Conservation (phyloP, 2,329 filamentous ascomycete species). For the Leptographium flavum region DNA sequence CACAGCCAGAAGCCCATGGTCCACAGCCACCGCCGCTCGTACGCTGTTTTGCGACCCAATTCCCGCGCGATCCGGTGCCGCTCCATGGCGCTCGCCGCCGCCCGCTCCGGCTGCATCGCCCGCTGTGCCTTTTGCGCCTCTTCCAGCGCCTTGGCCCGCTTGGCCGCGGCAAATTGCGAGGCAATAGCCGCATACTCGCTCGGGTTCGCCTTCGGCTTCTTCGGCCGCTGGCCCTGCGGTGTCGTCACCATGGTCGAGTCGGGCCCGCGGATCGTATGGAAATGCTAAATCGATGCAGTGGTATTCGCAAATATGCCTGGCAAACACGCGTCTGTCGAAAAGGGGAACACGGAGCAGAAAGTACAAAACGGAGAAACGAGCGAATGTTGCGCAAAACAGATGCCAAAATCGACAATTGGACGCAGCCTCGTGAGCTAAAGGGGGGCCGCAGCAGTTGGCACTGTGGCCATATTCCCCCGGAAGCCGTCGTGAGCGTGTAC, state of each 20-base stretch:
- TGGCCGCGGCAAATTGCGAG: slow-evolving; percentile 38
- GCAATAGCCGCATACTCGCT: slow-evolving; percentile 37
- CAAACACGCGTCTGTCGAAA: no score
- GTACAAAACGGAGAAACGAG: background rate
- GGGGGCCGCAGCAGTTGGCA: background rate
- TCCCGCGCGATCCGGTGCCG: slow-evolving; percentile 32
- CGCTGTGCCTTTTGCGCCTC: slow-evolving; percentile 15
- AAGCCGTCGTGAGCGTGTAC: background rate
- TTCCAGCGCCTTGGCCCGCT: slow-evolving; percentile 31
- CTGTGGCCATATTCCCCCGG: slow-evolving; percentile 1
- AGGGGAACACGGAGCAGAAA: background rate
- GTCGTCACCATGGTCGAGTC: slow-evolving; percentile 7
- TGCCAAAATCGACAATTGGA: background rate
- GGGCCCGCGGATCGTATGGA: background rate
- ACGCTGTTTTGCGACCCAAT: slow-evolving; percentile 29
- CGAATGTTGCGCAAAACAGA: background rate
- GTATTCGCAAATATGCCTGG: background rate
- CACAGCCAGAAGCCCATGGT: slow-evolving; percentile 54
- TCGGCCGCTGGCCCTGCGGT: slow-evolving; percentile 12
- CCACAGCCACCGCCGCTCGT: slow-evolving; percentile 41
- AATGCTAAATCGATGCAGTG: background rate
- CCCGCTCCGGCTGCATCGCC: slow-evolving; percentile 14
- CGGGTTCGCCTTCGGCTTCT: slow-evolving; percentile 10
- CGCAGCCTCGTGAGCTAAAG: background rate
- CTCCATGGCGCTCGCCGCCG: slow-evolving; percentile 25